phyloP scores from a whole-genome alignment of 2,329 filamentous ascomycete genomes.

The Aspergillus sp. region DNA sequence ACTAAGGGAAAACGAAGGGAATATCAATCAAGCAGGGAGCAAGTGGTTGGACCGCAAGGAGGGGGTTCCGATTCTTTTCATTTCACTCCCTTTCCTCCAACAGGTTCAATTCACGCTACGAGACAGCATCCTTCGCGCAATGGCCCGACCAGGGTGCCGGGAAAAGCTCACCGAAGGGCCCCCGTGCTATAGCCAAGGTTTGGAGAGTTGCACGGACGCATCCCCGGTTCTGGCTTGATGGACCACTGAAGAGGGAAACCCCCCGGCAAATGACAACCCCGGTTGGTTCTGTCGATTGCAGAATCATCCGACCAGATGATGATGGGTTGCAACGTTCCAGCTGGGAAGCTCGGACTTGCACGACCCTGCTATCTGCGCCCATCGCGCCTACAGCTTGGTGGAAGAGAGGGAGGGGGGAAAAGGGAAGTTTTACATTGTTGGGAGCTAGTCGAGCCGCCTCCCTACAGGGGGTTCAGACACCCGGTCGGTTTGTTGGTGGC shows the following conservation, averaged over 20 bases:
- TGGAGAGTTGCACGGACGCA: conserved; percentile 15
- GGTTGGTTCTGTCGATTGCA: conserved; percentile 14
- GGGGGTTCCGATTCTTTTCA: neutral
- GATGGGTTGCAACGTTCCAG: conserved; percentile 8
- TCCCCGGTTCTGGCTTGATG: conserved; percentile 6
- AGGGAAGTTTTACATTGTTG: neutral
- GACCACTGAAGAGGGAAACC: neutral
- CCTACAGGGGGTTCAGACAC: neutral
- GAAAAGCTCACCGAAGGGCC: conserved; percentile 1
- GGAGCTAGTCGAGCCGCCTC: neutral
- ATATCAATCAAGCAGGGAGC: neutral
- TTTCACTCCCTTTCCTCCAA: neutral
- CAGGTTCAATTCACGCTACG: neutral
- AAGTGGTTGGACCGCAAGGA: conserved; percentile 4
- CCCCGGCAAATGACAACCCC: conserved; percentile 15
- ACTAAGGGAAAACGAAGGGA: neutral
- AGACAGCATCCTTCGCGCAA: neutral
- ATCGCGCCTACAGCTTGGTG: neutral
- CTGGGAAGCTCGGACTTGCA: neutral
- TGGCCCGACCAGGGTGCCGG: neutral
- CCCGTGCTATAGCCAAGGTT: neutral
- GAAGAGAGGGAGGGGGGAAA: neutral
- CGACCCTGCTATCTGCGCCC: neutral
- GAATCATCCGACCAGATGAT: conserved; percentile 19
- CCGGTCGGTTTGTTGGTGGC: neutral